phyloP scores from a whole-genome alignment of 2,329 filamentous ascomycete genomes.

The Talaromyces verruculosus region DNA sequence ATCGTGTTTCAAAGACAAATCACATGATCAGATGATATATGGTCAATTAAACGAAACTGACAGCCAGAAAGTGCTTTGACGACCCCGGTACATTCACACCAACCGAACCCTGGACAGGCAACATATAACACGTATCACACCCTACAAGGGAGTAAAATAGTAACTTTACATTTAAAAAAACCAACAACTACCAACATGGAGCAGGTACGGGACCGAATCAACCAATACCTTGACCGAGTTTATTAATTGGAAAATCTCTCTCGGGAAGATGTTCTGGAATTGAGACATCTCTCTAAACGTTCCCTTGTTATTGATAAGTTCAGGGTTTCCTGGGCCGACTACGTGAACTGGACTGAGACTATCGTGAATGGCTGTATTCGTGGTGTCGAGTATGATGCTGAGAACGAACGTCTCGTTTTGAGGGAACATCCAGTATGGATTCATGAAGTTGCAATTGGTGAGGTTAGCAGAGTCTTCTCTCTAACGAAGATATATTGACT shows the following conservation, averaged over 20 bases:
- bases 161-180: no score
- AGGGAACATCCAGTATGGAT: background rate
- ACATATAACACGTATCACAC: no score
- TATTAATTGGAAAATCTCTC: slow-evolving; percentile 14
- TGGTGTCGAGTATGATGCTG: slow-evolving; percentile 9
- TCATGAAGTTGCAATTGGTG: background rate
- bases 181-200: slow-evolving; percentile 2
- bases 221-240: slow-evolving; percentile 8
- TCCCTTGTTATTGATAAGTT: slow-evolving; percentile 15
- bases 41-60: no score
- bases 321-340: slow-evolving; percentile 9
- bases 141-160: no score
- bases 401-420: slow-evolving; percentile 7
- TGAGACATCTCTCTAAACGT: slow-evolving; percentile 6
- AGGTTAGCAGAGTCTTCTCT: background rate
- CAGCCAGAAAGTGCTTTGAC: no score
- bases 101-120: no score
- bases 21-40: no score
- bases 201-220: slow-evolving; percentile 10
- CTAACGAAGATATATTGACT: background rate
- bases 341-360: background rate
- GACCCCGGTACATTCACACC: no score
- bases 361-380: background rate
- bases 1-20: no score
- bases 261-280: background rate